Evolutionary conservation across 2,329 filamentous ascomycete species (phyloP), one percentile per base, ranked within the genome.

Genomic region (Talaromyces albobiverticillius): DNA sequence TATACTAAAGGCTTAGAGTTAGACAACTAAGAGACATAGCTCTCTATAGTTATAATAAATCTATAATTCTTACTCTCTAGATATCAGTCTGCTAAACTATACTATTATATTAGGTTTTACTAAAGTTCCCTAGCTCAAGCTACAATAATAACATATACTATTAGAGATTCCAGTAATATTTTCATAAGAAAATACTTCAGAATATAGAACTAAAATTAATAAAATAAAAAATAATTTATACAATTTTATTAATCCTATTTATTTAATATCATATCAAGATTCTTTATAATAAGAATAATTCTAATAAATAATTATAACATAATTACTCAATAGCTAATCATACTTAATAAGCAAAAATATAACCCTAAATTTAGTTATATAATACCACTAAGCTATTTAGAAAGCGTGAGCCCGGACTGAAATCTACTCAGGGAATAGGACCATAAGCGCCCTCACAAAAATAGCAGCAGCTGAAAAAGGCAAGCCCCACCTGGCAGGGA

Each of bases 381-480:
- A 3, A 49, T 29, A 3, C 29, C 2, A 4, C 40, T 49, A 5
- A 49, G 34, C 22, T 10, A 2, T 9, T 50, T 7, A 42, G 16
- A 2, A 14, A 50, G 9, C 23, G 10, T 50, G 36, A 50, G 47
- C 13, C 36, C 14, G 10, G 36, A 50, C 47, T 50, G 18, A 50
- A 42, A 50, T 50, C 47, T 50, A 50, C 26, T 41, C 18, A 41
- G 36, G 26, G 16, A 49, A 32, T 22, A 4, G 14, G 46, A 49
- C 34, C 26, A 16, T 49, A 9, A 50, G 34, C 23, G 34, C 36
- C 47, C 47, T 50, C 25, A 50, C 23, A 50, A 50, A 50, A 50
- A 34, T 13, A n/a, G 34, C 47, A 9, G 34, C 47, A 20, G 47
- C 47, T 22, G 23, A 50, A 48, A 50, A 50, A 31, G 38, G 18